Evolutionary conservation across 2,329 filamentous ascomycete genomes (phyloP).

Genomic region (Diaporthe citriasiana): DNA sequence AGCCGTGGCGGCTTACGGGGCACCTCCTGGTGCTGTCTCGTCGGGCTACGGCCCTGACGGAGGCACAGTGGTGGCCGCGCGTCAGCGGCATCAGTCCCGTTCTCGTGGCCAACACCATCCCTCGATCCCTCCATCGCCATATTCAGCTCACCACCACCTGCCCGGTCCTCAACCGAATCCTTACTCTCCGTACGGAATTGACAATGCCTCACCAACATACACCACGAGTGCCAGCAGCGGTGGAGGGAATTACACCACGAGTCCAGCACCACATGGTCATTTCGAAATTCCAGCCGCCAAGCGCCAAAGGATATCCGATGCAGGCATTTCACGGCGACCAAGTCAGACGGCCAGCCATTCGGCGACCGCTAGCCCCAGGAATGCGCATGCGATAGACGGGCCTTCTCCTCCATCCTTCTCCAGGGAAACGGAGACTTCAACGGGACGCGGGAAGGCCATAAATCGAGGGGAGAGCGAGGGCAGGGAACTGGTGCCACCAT

Average conservation of each 20-base stretch:
- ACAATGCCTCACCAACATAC: constrained; percentile 37
- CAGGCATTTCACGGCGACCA: constrained; percentile 7
- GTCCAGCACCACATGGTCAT: constrained; percentile 35
- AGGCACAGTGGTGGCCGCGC: constrained; percentile 36
- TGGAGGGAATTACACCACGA: constrained; percentile 36
- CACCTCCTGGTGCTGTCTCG: constrained; percentile 44
- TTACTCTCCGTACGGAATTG: constrained; percentile 28
- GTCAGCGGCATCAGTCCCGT: constrained; percentile 33
- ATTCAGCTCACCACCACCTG: constrained; percentile 17
- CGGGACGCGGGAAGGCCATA: neutral
- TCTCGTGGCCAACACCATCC: constrained; percentile 25
- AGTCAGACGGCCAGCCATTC: constrained; percentile 11
- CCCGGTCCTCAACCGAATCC: neutral
- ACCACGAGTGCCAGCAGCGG: constrained; percentile 32
- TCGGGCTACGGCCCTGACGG: constrained; percentile 43
- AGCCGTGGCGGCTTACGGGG: constrained; percentile 55
- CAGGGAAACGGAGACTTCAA: neutral
- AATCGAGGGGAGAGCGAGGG: constrained; percentile 23
- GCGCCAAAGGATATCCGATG: constrained; percentile 39
- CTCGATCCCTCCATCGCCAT: neutral
- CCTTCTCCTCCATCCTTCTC: constrained; percentile 1
- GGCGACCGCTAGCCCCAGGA: neutral
- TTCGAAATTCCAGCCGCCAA: constrained; percentile 41
- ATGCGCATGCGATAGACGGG: neutral
- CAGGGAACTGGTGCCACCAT: constrained; percentile 2